phyloP scores from a whole-genome alignment of 2,329 filamentous ascomycete species.

The Exophiala spinifera region DNA sequence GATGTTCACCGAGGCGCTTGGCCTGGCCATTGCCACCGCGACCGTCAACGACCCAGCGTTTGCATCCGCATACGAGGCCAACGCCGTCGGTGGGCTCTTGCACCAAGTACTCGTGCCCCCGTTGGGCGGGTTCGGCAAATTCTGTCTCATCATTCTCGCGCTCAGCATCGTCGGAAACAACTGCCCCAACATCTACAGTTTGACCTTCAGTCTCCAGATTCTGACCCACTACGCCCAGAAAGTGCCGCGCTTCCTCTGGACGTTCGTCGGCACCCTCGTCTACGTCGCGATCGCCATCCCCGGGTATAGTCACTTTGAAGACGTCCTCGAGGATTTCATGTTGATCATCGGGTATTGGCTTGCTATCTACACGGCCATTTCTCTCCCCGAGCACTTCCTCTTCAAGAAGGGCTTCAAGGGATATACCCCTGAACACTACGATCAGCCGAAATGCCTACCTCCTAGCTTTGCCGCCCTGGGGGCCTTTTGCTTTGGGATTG shows the following conservation, averaged over 20 bases:
- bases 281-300: slow-evolving; percentile 70
- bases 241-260: slow-evolving; percentile 45
- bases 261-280: slow-evolving; percentile 50
- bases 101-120: slow-evolving; percentile 61
- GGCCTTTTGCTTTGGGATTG: slow-evolving; percentile 63
- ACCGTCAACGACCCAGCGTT: slow-evolving; percentile 57
- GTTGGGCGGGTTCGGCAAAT: slow-evolving; percentile 67
- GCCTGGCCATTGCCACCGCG: slow-evolving; percentile 66
- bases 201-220: slow-evolving; percentile 65
- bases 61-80: slow-evolving; percentile 51
- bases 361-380: slow-evolving; percentile 67
- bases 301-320: slow-evolving; percentile 63
- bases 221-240: slow-evolving; percentile 53
- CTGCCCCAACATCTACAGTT: slow-evolving; percentile 70
- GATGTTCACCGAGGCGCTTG: slow-evolving; percentile 70
- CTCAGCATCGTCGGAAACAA: slow-evolving; percentile 69
- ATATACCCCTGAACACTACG: slow-evolving; percentile 60
- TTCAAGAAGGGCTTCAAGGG: slow-evolving; percentile 61
- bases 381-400: slow-evolving; percentile 64
- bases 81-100: slow-evolving; percentile 65
- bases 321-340: slow-evolving; percentile 69
- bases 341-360: slow-evolving; percentile 57
- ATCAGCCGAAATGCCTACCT: slow-evolving; percentile 57
- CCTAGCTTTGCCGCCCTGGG: slow-evolving; percentile 60
- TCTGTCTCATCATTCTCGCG: slow-evolving; percentile 66